Evolutionary conservation across 768 basidiomycete species (phyloP).

Genomic region (Psilocybe subaeruginosa): DNA sequence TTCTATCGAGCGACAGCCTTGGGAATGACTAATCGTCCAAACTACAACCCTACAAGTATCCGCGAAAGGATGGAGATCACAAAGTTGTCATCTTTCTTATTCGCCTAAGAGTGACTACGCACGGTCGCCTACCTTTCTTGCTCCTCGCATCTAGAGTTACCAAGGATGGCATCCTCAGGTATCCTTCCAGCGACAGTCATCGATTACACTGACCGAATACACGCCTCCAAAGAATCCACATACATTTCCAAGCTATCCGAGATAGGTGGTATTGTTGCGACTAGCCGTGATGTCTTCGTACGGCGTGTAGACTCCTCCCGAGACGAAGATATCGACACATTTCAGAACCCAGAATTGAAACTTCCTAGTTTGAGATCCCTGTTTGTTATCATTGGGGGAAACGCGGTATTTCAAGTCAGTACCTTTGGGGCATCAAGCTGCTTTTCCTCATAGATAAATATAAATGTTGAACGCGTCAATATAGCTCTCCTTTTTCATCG

Average conservation of each 20-base stretch:
- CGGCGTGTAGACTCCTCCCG: conserved; percentile 13
- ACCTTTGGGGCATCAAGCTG: too few relatives aligned
- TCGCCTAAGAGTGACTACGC: neutral
- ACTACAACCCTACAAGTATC: neutral
- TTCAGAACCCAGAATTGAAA: conserved; percentile 27
- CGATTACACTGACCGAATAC: conserved; percentile 17
- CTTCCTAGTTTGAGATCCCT: conserved; percentile 29
- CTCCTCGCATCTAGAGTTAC: neutral
- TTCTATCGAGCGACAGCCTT: neutral
- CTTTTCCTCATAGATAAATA: neutral
- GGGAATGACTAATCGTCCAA: neutral
- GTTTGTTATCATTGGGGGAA: conserved; percentile 30
- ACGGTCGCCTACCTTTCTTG: too few relatives aligned
- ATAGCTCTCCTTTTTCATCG: conserved; percentile 69
- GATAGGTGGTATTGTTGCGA: conserved; percentile 15
- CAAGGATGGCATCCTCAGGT: conserved; percentile 18
- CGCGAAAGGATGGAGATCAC: too few relatives aligned
- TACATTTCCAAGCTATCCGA: conserved; percentile 19
- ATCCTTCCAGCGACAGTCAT: conserved; percentile 19
- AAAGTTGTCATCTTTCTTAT: neutral
- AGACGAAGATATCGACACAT: neutral
- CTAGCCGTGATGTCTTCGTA: conserved; percentile 14
- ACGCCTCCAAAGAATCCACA: conserved; percentile 6
- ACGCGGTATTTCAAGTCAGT: conserved; percentile 32
- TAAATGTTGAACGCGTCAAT: neutral